Base-by-base conservation (phyloP, 2,329 filamentous ascomycete genomes). In the Ophiostoma pallidulum region DNA sequence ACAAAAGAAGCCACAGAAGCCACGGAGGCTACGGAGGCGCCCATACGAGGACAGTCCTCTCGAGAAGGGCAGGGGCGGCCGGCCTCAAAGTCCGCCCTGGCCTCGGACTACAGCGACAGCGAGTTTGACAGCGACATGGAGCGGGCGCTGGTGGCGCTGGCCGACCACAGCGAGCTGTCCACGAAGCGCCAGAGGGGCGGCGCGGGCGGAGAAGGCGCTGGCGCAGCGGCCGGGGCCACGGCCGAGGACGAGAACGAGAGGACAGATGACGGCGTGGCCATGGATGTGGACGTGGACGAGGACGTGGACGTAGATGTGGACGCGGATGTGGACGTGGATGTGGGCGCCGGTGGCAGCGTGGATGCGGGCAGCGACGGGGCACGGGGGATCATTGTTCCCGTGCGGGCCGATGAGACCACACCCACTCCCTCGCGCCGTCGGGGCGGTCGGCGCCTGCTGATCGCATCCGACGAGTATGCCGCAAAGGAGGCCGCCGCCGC, bases 51-150 rank as follows among this genome's bases (percentile, higher is more conserved):
- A n/a, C 18, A 40, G 37, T 18, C 10, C 28, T 13, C 18, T 7
- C 4, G n/a, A 39, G 24, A 42, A 19, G 14, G 29, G 31, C 13
- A 14, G 5, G 18, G 13, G 40, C 31, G 9, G 24, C 12, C 29
- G 19, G n/a, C 29, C 22, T 4, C 42, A 19, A 12, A 36, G 14
- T 13, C 10, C 5, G 18, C 6, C 26, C 10, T 18, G 16, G 33
- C 43, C 22, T 44, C 39, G 35, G 42, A 48, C 44, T 50, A 46
- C 36, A 40, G 33, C 46, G 50, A 42, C 47, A 41, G 39, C 38
- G 36, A 46, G 16, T 43, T 52, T 12, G 55, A 57, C 50, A 54
- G 52, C 48, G 55, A 56, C 12, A 51, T 47, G 41, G 54, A 54
- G 38, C 49, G 52, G 4, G 51, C 37, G 14, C 16, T 53, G 19